phyloP scores from a whole-genome alignment of 306 rosid species.

The Urtica urens region DNA sequence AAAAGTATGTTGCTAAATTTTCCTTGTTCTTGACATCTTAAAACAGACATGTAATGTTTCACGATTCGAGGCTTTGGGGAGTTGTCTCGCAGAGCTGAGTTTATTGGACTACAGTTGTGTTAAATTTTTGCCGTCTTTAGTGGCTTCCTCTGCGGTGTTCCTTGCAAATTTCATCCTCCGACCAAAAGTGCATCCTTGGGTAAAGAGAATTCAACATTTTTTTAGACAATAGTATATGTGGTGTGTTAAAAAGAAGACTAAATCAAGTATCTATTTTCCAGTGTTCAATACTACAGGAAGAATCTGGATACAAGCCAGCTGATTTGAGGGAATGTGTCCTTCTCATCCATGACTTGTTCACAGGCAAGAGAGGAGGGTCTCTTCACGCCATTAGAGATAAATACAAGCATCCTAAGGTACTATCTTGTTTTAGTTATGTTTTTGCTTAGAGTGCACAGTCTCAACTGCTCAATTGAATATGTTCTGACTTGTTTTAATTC shows the following conservation, averaged over 20 bases:
- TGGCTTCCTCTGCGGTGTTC: constrained; percentile 69
- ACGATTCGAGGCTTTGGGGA: constrained; percentile 54
- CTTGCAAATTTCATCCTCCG: constrained; percentile 49
- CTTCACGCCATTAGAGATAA: constrained; percentile 63
- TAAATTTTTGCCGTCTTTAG: constrained; percentile 74
- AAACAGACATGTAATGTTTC: constrained; percentile 29
- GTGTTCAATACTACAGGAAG: constrained; percentile 32
- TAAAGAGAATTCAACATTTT: too few relatives aligned
- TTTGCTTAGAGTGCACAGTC: background rate
- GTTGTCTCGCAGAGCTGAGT: constrained; percentile 78
- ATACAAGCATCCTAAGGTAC: constrained; percentile 82
- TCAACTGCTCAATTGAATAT: background rate
- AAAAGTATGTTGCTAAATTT: constrained; percentile 10
- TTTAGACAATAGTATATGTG: too few relatives aligned
- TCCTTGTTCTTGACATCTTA: constrained; percentile 5
- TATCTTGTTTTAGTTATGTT: background rate
- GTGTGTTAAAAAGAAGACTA: too few relatives aligned
- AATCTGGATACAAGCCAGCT: constrained; percentile 47
- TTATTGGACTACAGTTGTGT: constrained; percentile 70
- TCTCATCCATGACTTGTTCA: constrained; percentile 59
- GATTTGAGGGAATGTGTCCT: constrained; percentile 58
- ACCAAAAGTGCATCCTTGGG: constrained; percentile 69
- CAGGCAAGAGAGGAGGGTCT: constrained; percentile 53
- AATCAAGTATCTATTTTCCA: constrained; percentile 24
- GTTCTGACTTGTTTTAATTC: constrained; percentile 1